phyloP scores from a whole-genome alignment of 768 basidiomycete genomes.

The Rubroboletus satanas region DNA sequence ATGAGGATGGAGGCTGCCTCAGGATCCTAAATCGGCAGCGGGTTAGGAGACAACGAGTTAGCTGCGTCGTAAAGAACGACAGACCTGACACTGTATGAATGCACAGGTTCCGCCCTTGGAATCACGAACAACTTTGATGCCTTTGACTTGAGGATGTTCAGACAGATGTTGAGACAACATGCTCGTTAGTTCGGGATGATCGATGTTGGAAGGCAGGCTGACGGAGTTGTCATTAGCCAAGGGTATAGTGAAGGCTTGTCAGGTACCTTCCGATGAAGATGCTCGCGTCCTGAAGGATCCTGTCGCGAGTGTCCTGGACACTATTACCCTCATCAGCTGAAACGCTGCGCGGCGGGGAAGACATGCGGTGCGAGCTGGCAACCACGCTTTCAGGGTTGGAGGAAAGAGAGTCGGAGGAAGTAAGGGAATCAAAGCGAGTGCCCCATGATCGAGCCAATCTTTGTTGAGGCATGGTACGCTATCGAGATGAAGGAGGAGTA shows the following conservation, averaged over 20 bases:
- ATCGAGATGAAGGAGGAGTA: conserved; percentile 13
- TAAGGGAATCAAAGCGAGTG: conserved; percentile 66
- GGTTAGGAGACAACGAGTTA: background rate
- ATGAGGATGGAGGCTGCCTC: conserved; percentile 56
- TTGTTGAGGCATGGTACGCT: conserved; percentile 43
- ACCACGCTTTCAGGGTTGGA: conserved; percentile 28
- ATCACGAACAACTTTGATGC: conserved; percentile 69
- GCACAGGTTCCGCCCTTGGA: conserved; percentile 77
- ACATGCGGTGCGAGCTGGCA: conserved; percentile 4
- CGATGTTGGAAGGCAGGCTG: conserved; percentile 69
- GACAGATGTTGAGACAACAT: conserved; percentile 66
- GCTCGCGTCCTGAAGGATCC: conserved; percentile 69
- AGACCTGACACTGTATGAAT: conserved; percentile 81
- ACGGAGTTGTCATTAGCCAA: conserved; percentile 8
- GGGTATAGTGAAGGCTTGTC: background rate
- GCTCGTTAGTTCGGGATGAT: conserved; percentile 56
- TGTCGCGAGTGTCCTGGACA: conserved; percentile 37
- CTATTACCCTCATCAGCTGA: conserved; percentile 29
- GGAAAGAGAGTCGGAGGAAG: conserved; percentile 45
- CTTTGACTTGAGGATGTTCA: conserved; percentile 59
- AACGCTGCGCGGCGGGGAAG: conserved; percentile 15
- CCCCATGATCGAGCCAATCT: conserved; percentile 56
- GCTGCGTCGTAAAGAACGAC: conserved; percentile 10
- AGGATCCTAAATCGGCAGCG: conserved; percentile 42
- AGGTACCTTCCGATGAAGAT: conserved; percentile 80